A percentile compares a stretch with the other conserved stretches of the same genome.
phyloP scores from a whole-genome alignment of 139 green algal genomes.

The Yamagishiella unicocca region DNA sequence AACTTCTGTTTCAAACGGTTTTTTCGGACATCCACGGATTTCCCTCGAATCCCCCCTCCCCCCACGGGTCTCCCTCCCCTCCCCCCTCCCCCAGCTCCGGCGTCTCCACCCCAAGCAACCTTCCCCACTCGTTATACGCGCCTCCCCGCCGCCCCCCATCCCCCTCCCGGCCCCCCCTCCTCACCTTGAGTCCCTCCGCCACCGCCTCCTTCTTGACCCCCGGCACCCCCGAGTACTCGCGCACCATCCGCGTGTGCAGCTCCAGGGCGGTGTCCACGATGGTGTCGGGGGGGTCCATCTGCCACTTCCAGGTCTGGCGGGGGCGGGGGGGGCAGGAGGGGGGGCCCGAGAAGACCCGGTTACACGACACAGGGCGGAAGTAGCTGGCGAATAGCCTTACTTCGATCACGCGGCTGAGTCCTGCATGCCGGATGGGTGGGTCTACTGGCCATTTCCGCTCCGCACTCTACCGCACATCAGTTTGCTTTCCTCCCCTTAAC shows the following conservation, averaged over 20 bases:
- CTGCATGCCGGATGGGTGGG: too few relatives aligned
- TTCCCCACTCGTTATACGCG: background rate
- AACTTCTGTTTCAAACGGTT: too few relatives aligned
- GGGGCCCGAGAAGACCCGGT: too few relatives aligned
- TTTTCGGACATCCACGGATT: too few relatives aligned
- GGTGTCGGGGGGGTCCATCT: slow-evolving; percentile 74
- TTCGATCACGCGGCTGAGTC: too few relatives aligned
- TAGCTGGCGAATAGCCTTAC: too few relatives aligned
- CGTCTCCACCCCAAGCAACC: background rate
- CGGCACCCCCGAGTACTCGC: slow-evolving; percentile 82
- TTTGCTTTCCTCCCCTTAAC: too few relatives aligned
- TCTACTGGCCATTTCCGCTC: too few relatives aligned
- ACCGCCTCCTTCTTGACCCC: slow-evolving; percentile 75
- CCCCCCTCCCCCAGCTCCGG: background rate
- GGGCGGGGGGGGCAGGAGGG: background rate
- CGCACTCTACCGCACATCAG: too few relatives aligned
- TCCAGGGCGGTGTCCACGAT: slow-evolving; percentile 78
- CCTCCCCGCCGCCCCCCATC: background rate
- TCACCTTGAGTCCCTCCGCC: slow-evolving; percentile 64
- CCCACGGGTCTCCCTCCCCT: too few relatives aligned
- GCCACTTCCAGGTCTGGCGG: slow-evolving; percentile 80
- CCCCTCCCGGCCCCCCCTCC: background rate
- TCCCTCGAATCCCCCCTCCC: too few relatives aligned
- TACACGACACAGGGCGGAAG: too few relatives aligned
- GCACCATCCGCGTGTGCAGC: slow-evolving; percentile 80